These are phyloP conservation scores for Neofusicoccum cordaticola DNA, from an alignment of 2,329 filamentous ascomycete species.

Conservation along the genomic window DNA sequence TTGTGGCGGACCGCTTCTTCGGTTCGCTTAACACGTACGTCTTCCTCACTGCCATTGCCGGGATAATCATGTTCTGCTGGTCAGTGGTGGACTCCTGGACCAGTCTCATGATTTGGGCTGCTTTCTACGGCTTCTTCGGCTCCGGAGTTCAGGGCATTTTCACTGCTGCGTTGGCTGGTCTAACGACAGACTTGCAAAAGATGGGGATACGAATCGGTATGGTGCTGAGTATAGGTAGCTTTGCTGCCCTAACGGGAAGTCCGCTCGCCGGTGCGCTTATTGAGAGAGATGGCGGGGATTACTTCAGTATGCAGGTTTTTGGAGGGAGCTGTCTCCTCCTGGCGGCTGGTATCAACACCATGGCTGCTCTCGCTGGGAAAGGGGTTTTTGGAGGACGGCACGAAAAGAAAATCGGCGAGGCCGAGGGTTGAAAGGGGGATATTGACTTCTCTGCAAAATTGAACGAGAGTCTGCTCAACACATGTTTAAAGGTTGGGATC, in stretches of 20 bases:
- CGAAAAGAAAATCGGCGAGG: neutral
- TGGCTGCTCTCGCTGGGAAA: neutral
- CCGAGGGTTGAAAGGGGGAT: neutral
- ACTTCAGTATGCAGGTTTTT: constrained; percentile 45
- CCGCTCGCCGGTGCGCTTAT: constrained; percentile 49
- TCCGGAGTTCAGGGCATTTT: constrained; percentile 48
- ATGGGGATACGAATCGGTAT: constrained; percentile 49
- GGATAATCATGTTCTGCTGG: constrained; percentile 56
- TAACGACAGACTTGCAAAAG: constrained; percentile 49
- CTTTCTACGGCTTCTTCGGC: constrained; percentile 45
- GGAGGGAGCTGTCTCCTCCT: neutral
- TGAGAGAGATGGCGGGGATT: constrained; percentile 38
- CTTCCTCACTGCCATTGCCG: constrained; percentile 47
- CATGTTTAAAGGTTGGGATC: no score
- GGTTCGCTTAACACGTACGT: constrained; percentile 58
- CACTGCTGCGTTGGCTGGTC: constrained; percentile 40
- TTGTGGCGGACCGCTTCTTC: constrained; percentile 52
- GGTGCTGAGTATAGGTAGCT: constrained; percentile 45
- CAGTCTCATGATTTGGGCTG: constrained; percentile 23
- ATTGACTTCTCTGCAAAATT: neutral
- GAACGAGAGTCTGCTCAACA: no score
- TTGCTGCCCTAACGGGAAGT: constrained; percentile 46
- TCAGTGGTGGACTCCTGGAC: constrained; percentile 45
- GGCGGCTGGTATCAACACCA: neutral
- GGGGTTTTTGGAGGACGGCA: neutral